These are phyloP conservation scores for Hypomontagnella monticulosa DNA, from an alignment of 495 filamentous ascomycete species.

Conservation along the genomic window DNA sequence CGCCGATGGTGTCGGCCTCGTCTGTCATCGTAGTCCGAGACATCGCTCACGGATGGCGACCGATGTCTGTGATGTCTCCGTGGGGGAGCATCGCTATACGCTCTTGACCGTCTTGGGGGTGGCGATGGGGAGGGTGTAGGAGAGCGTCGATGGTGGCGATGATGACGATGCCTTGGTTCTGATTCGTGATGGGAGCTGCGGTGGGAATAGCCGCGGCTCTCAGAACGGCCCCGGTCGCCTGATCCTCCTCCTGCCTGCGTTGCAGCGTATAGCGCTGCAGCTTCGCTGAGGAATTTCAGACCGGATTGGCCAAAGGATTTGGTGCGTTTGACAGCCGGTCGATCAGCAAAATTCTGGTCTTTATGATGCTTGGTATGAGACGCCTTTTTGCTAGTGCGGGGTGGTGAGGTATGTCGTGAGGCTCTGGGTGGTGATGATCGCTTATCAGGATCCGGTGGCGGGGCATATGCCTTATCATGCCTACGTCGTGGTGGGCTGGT, in stretches of 20 bases:
- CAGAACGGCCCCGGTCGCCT: constrained; percentile 30
- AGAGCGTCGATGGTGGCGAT: constrained; percentile 26
- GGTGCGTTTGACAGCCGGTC: constrained; percentile 32
- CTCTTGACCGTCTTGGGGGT: constrained; percentile 31
- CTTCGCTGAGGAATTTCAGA: constrained; percentile 42
- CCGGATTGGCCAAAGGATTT: constrained; percentile 42
- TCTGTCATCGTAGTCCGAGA: constrained; percentile 31
- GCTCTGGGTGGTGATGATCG: constrained; percentile 19
- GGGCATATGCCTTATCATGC: constrained; percentile 21
- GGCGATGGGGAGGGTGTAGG: constrained; percentile 42
- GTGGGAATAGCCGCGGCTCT: constrained; percentile 26
- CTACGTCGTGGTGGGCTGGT: constrained; percentile 41
- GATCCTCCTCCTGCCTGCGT: constrained; percentile 30
- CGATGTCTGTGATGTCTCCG: constrained; percentile 29
- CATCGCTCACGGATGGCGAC: constrained; percentile 25
- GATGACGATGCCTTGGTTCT: constrained; percentile 22
- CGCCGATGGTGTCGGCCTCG: constrained; percentile 36
- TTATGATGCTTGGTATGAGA: constrained; percentile 17
- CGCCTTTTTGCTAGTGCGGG: constrained; percentile 12
- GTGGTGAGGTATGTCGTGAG: constrained; percentile 33
- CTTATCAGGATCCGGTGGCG: constrained; percentile 17
- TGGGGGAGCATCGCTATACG: constrained; percentile 32
- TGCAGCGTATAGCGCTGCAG: constrained; percentile 43
- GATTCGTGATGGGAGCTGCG: constrained; percentile 25
- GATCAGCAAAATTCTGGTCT: constrained; percentile 23